These are phyloP conservation scores for Colletotrichum endophyticum DNA, from an alignment of 2,329 filamentous ascomycete genomes.

Conservation along the genomic window DNA sequence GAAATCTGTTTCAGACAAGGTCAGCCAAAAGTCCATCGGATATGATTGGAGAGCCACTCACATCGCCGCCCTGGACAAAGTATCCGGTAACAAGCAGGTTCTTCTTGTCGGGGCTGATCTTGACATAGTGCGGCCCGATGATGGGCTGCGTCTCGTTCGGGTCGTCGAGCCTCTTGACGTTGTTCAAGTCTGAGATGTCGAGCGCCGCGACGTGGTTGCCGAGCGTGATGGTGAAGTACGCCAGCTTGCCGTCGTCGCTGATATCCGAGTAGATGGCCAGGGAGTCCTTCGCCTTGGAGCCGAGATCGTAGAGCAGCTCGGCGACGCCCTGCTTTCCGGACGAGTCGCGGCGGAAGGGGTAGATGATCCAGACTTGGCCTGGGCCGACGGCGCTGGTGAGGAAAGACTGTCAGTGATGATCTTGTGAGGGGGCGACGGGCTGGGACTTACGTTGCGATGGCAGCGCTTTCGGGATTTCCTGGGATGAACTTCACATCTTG, in stretches of 20 bases:
- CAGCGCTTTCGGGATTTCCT: background rate
- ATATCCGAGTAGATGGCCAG: slow-evolving; percentile 67
- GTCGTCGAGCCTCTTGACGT: slow-evolving; percentile 65
- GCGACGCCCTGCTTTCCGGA: slow-evolving; percentile 62
- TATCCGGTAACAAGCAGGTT: slow-evolving; percentile 69
- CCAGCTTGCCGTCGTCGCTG: slow-evolving; percentile 59
- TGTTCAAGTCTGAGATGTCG: slow-evolving; percentile 65
- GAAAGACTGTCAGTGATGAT: background rate
- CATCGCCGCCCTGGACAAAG: slow-evolving; percentile 66
- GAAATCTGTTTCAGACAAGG: slow-evolving; percentile 45
- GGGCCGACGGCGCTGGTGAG: slow-evolving; percentile 57
- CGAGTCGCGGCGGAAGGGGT: slow-evolving; percentile 60
- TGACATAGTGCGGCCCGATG: slow-evolving; percentile 68
- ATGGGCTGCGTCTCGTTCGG: slow-evolving; percentile 63
- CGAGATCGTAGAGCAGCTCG: slow-evolving; percentile 63
- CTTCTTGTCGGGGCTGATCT: slow-evolving; percentile 68
- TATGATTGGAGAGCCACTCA: slow-evolving; percentile 20
- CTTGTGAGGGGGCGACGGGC: accelerated
- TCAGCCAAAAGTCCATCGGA: background rate
- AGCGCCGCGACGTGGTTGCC: slow-evolving; percentile 67
- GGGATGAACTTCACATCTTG: background rate
- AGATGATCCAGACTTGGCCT: slow-evolving; percentile 69
- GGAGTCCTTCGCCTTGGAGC: slow-evolving; percentile 47
- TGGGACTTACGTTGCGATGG: background rate
- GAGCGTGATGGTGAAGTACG: slow-evolving; percentile 65